Conservation (phyloP, 192 early-diverging fungal genomes). For the Phycomyces blakesleeanus region DNA sequence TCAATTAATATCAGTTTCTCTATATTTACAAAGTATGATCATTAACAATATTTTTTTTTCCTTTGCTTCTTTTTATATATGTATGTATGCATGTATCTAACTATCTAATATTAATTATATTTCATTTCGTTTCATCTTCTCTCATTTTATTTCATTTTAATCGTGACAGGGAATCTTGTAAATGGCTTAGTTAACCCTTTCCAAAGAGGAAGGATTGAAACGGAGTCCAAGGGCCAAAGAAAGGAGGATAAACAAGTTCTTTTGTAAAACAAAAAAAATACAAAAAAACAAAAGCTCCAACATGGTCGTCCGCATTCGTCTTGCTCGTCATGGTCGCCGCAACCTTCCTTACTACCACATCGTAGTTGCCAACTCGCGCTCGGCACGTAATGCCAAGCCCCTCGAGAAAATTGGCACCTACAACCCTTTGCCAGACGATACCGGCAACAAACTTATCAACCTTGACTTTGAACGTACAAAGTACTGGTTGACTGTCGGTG, state of each 20-base stretch:
- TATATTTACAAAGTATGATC: no score
- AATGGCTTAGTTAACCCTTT: no score
- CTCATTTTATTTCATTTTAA: no score
- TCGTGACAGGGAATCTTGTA: no score
- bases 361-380: constrained; percentile 80
- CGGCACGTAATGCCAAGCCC: constrained; percentile 81
- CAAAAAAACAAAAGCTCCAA: no score
- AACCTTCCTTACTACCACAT: constrained; percentile 93
- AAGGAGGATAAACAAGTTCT: constrained; percentile 1
- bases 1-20: no score
- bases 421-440: constrained; percentile 76
- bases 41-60: no score
- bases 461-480: constrained; percentile 87
- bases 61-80: no score
- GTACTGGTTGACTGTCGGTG: constrained; percentile 96
- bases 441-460: constrained; percentile 80
- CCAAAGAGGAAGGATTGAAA: neutral
- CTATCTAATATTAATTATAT: no score
- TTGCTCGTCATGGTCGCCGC: constrained; percentile 86
- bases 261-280: no score
- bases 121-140: no score
- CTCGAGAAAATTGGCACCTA: constrained; percentile 91
- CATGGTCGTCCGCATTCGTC: constrained; percentile 81
- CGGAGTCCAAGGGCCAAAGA: neutral
- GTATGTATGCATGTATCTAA: no score